Percentiles rank a stretch among this genome's conserved stretches.
These are phyloP conservation scores for Elongisporangium prolatum DNA, from an alignment of 352 stramenopile genomes.

Conservation along the genomic window DNA sequence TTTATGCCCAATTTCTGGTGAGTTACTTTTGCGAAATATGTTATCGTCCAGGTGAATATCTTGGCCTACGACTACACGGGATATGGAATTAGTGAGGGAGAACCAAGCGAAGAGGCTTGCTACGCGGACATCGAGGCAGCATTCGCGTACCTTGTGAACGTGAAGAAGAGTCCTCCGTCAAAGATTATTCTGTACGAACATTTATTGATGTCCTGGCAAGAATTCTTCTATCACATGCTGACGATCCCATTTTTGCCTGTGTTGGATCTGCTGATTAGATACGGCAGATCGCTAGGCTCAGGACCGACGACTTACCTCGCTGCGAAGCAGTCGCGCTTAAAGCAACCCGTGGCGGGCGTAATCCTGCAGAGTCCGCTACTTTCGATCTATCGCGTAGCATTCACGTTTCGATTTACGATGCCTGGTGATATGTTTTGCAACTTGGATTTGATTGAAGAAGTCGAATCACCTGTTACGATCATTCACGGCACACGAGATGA, in stretches of 20 bases:
- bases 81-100: constrained; percentile 94
- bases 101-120: constrained; percentile 91
- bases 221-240: background rate
- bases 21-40: constrained; percentile 1
- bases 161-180: constrained; percentile 87
- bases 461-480: constrained; percentile 95
- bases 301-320: constrained; percentile 97
- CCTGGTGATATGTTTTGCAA: constrained; percentile 98
- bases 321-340: constrained; percentile 85
- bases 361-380: constrained; percentile 96
- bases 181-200: constrained; percentile 94
- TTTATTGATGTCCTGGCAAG: constrained; percentile 6
- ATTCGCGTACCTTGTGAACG: constrained; percentile 93
- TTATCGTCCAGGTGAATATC: constrained; percentile 60
- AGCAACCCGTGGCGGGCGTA: constrained; percentile 91
- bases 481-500: constrained; percentile 98
- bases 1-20: background rate
- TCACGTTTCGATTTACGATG: constrained; percentile 98
- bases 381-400: constrained; percentile 96
- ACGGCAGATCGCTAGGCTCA: constrained; percentile 88
- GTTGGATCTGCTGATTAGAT: constrained; percentile 22
- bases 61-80: constrained; percentile 96
- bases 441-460: constrained; percentile 89
- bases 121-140: constrained; percentile 95
- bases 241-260: background rate